Percentiles rank a stretch among this genome's conserved stretches.
Conservation (phyloP, 2,329 filamentous ascomycete species). For the Exophiala sp. region DNA sequence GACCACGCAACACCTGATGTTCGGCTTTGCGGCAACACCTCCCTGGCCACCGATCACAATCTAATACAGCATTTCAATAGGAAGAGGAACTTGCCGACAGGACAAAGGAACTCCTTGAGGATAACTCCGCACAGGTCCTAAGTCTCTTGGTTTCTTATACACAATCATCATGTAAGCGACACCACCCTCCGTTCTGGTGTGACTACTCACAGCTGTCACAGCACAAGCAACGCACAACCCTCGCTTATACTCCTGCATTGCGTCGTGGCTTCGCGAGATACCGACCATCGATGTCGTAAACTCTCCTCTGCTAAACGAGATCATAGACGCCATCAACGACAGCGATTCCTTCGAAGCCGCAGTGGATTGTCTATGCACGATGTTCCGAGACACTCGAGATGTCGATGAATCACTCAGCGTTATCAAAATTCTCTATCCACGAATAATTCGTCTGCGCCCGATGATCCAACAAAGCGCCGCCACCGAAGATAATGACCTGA, state of each 20-base stretch:
- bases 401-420: conserved; percentile 83
- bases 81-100: conserved; percentile 89
- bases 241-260: conserved; percentile 89
- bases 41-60: conserved; percentile 41
- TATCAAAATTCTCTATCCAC: conserved; percentile 79
- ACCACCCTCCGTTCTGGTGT: background rate
- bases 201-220: conserved; percentile 38
- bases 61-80: conserved; percentile 58
- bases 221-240: conserved; percentile 79
- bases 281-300: conserved; percentile 77
- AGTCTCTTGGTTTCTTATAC: conserved; percentile 84
- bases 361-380: conserved; percentile 86
- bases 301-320: conserved; percentile 76
- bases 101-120: conserved; percentile 82
- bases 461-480: conserved; percentile 72
- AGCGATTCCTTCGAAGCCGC: conserved; percentile 81
- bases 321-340: conserved; percentile 72
- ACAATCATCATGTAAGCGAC: conserved; percentile 77
- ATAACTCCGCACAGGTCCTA: conserved; percentile 86
- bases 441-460: conserved; percentile 70
- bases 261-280: conserved; percentile 93
- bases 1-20: conserved; percentile 47
- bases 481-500: conserved; percentile 78
- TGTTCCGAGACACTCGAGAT: conserved; percentile 87
- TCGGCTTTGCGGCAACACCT: conserved; percentile 44